A percentile compares a stretch with the other conserved stretches of the same genome.
phyloP scores from a whole-genome alignment of 768 basidiomycete species.

The Lepiota venenata region DNA sequence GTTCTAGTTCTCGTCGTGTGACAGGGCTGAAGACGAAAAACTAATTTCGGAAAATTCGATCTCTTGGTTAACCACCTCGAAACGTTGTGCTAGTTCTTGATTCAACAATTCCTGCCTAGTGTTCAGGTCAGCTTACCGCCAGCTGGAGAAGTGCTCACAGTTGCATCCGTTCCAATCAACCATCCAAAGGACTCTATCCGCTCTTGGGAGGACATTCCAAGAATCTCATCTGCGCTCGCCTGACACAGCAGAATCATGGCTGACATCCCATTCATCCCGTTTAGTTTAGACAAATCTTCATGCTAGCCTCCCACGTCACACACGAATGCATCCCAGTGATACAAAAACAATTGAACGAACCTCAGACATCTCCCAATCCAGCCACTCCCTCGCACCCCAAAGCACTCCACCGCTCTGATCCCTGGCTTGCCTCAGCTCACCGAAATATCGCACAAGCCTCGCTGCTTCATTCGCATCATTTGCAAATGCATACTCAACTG shows the following conservation, averaged over 20 bases:
- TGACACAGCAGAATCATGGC: conserved; percentile 62
- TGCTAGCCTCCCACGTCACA: conserved; percentile 36
- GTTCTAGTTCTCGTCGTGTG: no score
- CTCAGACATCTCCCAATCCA: conserved; percentile 45
- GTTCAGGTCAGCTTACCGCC: background rate
- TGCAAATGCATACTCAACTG: conserved; percentile 60
- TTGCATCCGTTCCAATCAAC: conserved; percentile 45
- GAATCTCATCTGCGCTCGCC: conserved; percentile 48
- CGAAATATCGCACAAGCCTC: conserved; percentile 48
- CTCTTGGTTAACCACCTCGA: background rate
- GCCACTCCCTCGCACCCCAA: conserved; percentile 65
- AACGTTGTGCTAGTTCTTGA: background rate
- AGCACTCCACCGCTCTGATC: conserved; percentile 40
- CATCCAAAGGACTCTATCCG: conserved; percentile 42
- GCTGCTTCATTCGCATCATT: conserved; percentile 57
- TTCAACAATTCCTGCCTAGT: background rate
- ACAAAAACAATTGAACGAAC: conserved; percentile 2
- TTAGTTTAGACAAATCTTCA: conserved; percentile 53
- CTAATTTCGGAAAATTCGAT: background rate
- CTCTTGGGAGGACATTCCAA: conserved; percentile 46
- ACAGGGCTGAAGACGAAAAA: no score
- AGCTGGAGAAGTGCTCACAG: conserved; percentile 38
- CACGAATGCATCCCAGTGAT: background rate
- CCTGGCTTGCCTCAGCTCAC: conserved; percentile 48
- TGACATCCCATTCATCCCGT: conserved; percentile 70